Evolutionary conservation across 1,284 basidiomycete species (phyloP).

Genomic region (Ustilago sp.): DNA sequence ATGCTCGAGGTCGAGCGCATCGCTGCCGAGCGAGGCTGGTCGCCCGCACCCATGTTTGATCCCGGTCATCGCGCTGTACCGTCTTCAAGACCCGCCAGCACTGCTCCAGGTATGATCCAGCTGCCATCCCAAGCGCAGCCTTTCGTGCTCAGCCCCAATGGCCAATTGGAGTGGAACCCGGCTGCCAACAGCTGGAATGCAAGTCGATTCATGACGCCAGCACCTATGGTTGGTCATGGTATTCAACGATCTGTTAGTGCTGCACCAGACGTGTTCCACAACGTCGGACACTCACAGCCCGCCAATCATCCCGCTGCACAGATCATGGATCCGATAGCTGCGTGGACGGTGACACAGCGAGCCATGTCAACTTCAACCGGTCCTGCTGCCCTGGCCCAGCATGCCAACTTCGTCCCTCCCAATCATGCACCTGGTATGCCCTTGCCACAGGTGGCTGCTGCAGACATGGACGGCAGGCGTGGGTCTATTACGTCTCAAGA

Average conservation of each 20-base stretch:
- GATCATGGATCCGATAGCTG: constrained; percentile 11
- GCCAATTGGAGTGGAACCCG: constrained; percentile 44
- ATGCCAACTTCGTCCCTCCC: constrained; percentile 15
- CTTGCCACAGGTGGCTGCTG: constrained; percentile 1
- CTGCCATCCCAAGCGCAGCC: constrained; percentile 41
- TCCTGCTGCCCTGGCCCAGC: constrained; percentile 16
- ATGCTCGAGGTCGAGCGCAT: constrained; percentile 49
- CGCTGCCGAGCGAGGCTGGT: constrained; percentile 60
- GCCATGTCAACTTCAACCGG: constrained; percentile 45
- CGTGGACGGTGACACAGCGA: constrained; percentile 40
- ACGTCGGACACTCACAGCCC: constrained; percentile 10
- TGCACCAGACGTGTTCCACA: constrained; percentile 47
- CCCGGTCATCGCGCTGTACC: constrained; percentile 14
- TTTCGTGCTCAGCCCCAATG: constrained; percentile 28
- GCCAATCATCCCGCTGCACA: background rate
- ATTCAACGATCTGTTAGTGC: constrained; percentile 52
- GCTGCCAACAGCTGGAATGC: constrained; percentile 41
- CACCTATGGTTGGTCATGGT: constrained; percentile 13
- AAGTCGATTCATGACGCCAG: constrained; percentile 34
- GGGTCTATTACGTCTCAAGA: constrained; percentile 24
- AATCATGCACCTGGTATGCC: constrained; percentile 4
- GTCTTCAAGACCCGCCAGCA: constrained; percentile 38
- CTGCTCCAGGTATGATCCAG: constrained; percentile 51
- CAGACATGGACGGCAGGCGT: constrained; percentile 10
- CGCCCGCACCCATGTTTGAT: constrained; percentile 49